Evolutionary conservation across 1,284 basidiomycete genomes (phyloP).

Genomic region (Lentinus polychrous): DNA sequence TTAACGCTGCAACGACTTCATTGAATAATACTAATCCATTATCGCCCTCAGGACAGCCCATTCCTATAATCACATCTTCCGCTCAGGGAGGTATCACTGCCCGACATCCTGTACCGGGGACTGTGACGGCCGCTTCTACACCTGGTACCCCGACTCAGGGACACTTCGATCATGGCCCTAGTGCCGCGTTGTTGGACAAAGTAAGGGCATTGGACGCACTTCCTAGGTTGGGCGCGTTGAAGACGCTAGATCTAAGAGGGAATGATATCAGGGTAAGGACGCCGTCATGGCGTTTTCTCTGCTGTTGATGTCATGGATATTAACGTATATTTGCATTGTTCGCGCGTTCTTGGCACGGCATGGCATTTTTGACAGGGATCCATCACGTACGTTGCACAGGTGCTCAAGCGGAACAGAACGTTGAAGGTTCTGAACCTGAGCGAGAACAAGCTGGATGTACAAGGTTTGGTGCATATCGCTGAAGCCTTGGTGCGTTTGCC

Average conservation of each 20-base stretch:
- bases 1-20: constrained; percentile 22
- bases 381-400: constrained; percentile 88
- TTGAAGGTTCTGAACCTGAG: constrained; percentile 90
- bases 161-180: constrained; percentile 42
- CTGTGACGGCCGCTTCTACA: neutral
- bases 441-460: constrained; percentile 88
- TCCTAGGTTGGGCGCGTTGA: constrained; percentile 77
- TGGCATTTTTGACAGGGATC: constrained; percentile 56
- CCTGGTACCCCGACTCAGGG: constrained; percentile 6
- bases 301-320: constrained; percentile 10
- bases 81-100: constrained; percentile 74
- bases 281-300: neutral
- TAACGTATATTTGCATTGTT: constrained; percentile 5
- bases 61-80: constrained; percentile 71
- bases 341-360: too few relatives aligned
- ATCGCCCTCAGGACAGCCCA: constrained; percentile 46
- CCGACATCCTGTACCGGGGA: constrained; percentile 39
- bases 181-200: constrained; percentile 70
- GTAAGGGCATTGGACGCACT: constrained; percentile 79
- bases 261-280: constrained; percentile 82
- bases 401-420: constrained; percentile 92
- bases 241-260: constrained; percentile 86
- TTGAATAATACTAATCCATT: constrained; percentile 37
- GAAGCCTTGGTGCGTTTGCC: constrained; percentile 71
- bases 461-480: constrained; percentile 75